These are phyloP conservation scores for Sporothrix schenckii DNA, from an alignment of 2,329 filamentous ascomycete species.

Conservation along the genomic window DNA sequence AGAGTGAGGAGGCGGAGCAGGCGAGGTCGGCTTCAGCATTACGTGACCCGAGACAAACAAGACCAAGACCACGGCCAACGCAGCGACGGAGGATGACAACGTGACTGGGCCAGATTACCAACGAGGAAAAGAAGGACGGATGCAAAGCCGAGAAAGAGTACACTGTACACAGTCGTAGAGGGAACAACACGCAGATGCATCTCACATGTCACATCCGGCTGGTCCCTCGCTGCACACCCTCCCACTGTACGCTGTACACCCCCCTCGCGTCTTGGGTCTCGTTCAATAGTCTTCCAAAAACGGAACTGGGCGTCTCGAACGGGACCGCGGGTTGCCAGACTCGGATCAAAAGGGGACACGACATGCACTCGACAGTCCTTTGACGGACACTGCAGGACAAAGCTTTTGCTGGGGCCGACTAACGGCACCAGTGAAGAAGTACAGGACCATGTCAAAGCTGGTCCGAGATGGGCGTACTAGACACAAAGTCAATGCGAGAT, in stretches of 20 bases:
- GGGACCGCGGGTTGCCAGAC: no score
- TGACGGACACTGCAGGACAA: background rate
- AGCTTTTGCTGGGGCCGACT: background rate
- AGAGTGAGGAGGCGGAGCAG: no score
- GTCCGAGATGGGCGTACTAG: no score
- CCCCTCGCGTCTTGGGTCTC: background rate
- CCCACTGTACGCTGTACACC: background rate
- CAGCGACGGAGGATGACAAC: no score
- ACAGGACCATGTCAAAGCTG: no score
- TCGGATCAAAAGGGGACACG: background rate
- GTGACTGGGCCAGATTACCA: background rate
- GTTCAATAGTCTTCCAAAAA: background rate
- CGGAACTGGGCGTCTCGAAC: background rate
- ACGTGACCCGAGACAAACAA: no score
- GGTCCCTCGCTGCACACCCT: conserved; percentile 6
- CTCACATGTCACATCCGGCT: conserved; percentile 15
- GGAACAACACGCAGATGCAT: conserved; percentile 14
- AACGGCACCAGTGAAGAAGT: no score
- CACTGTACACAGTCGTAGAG: no score
- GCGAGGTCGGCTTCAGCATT: no score
- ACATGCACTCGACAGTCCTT: no score
- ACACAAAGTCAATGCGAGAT: no score
- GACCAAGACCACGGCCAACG: no score
- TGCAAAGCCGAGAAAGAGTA: background rate
- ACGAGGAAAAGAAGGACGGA: conserved; percentile 4